phyloP scores from a whole-genome alignment of 768 basidiomycete genomes.

The Crepidotus variabilis region DNA sequence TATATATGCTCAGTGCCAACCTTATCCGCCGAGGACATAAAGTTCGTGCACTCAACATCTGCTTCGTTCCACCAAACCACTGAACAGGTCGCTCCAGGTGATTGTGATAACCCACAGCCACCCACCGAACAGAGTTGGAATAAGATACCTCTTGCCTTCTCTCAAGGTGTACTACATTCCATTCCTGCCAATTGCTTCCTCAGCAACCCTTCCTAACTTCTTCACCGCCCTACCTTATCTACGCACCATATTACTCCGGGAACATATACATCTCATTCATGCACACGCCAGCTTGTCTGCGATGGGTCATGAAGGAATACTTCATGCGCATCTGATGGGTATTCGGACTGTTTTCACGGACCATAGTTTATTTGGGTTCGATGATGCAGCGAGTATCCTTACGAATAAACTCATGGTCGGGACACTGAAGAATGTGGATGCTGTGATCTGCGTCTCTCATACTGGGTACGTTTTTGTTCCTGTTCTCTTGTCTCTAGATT shows the following conservation, averaged over 20 bases:
- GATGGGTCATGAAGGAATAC: constrained; percentile 87
- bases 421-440: constrained; percentile 87
- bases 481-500: neutral
- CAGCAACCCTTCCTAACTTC: constrained; percentile 93
- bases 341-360: constrained; percentile 94
- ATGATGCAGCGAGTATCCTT: constrained; percentile 93
- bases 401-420: constrained; percentile 94
- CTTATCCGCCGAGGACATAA: constrained; percentile 84
- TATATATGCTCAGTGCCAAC: constrained; percentile 86
- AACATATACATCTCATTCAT: constrained; percentile 84
- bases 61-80: neutral
- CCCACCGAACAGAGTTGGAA: constrained; percentile 77
- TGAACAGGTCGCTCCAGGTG: constrained; percentile 46
- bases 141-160: constrained; percentile 83
- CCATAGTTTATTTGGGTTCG: constrained; percentile 95
- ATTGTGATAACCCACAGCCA: constrained; percentile 94
- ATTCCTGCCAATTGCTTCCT: constrained; percentile 82
- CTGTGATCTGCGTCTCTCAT: constrained; percentile 93
- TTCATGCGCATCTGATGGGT: constrained; percentile 85
- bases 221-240: constrained; percentile 91
- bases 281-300: constrained; percentile 90
- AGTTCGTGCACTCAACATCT: constrained; percentile 33
- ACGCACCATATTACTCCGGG: constrained; percentile 82
- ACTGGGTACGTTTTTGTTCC: constrained; percentile 63
- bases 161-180: constrained; percentile 96